Base-by-base conservation (phyloP, 1,284 basidiomycete genomes). In the Moniliophthora roreri region DNA sequence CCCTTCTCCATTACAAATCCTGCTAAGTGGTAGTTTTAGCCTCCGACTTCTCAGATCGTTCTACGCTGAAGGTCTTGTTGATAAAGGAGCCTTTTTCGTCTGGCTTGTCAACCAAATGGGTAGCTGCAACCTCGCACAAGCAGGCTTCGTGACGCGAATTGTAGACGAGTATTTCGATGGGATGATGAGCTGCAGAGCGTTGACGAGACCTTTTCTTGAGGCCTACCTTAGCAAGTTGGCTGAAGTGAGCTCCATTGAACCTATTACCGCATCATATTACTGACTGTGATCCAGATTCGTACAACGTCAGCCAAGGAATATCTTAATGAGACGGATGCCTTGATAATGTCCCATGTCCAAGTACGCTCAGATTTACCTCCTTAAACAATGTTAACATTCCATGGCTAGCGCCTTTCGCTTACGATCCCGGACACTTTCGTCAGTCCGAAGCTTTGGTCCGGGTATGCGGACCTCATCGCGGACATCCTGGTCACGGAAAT, bases 61-160 rank as follows among this genome's bases (percentile, higher is more conserved):
- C 63, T 91, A 92, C 66, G 75, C 81, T 0, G 89, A 93, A 61
- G 84, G 87, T 13, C 79, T 99, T 9, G 82, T 98, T 20, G 94
- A 97, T 60, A 84, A 85, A 48, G 79, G 84, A 18, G 82, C 88
- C 0, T 89, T 96, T 64, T 78, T 93, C 9, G 75, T 79, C 6
- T 98, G 95, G 94, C 73, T 96, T 42, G 82, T 93, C 11, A 85
- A 92, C 51, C 87, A 90, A 61, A 82, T 95, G 74, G 67, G 71
- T 6, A 74, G 75, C 0, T 87, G 87, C 59, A 94, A 95, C 67
- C 77, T 93, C 16, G 91, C 92, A 1, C 94, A 97, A 69, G 79
- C 89, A 5, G 87, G 88, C 1, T 95, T 97, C 62, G 72, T 95
- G 10, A 80, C 82, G 7, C 80, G 87, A 47, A 72, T 97, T 15